These are phyloP conservation scores for Trifolium dubium DNA, from an alignment of 306 rosid genomes.

Conservation along the genomic window DNA sequence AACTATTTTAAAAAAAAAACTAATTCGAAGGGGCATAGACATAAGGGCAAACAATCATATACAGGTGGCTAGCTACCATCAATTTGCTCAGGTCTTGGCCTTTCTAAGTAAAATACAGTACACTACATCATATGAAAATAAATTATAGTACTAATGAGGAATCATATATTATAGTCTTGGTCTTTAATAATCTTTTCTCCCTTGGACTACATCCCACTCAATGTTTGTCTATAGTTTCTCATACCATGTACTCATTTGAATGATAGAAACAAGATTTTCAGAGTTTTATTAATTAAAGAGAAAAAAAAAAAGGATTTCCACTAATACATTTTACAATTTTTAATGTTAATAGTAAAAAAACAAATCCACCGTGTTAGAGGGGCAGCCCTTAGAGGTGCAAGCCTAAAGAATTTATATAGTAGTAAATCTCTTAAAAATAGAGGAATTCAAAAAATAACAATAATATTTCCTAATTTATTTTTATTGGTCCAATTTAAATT, in stretches of 20 bases:
- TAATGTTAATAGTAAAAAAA: neutral
- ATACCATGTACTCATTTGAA: slow-evolving; percentile 38
- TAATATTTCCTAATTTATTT: no score
- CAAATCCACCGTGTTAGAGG: no score
- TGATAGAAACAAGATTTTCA: slow-evolving; percentile 32
- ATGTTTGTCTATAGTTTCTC: slow-evolving; percentile 47
- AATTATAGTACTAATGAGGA: slow-evolving; percentile 46
- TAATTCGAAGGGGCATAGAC: slow-evolving; percentile 39
- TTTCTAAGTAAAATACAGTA: slow-evolving; percentile 27
- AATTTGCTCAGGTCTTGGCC: slow-evolving; percentile 41
- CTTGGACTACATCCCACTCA: slow-evolving; percentile 44
- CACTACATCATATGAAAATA: slow-evolving; percentile 2
- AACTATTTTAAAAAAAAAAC: neutral
- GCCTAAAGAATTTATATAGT: no score
- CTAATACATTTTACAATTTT: neutral
- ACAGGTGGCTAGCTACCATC: slow-evolving; percentile 51
- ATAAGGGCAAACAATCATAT: slow-evolving; percentile 32
- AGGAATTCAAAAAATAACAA: no score
- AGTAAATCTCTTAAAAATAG: no score
- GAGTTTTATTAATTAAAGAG: slow-evolving; percentile 29
- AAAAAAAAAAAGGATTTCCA: neutral
- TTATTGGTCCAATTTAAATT: no score
- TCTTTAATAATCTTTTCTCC: slow-evolving; percentile 53
- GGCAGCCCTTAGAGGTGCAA: no score
- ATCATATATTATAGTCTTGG: no score